These are phyloP conservation scores for Aeschynomene evenia DNA, from an alignment of 306 rosid species.

Conservation along the genomic window DNA sequence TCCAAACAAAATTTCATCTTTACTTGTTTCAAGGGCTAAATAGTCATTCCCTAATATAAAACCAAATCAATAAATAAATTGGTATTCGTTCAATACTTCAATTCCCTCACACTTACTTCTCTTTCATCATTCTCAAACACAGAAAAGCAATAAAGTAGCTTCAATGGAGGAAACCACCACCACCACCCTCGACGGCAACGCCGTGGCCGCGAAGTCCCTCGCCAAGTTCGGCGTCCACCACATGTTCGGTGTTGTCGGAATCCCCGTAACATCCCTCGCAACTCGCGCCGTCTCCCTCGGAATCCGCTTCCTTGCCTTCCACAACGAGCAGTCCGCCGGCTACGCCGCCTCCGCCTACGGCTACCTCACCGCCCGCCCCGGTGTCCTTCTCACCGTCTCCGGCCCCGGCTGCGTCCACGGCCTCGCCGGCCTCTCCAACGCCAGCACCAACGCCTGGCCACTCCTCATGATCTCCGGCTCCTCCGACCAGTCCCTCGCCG, in stretches of 20 bases:
- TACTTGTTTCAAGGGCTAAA: too few species aligned
- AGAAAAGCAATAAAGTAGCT: too few species aligned
- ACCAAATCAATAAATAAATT: too few species aligned
- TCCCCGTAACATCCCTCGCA: constrained; percentile 91
- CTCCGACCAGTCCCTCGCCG: constrained; percentile 67
- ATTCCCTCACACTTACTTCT: too few species aligned
- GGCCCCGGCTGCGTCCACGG: constrained; percentile 99
- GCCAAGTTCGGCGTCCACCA: constrained; percentile 60
- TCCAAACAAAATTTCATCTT: too few species aligned
- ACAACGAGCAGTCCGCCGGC: constrained; percentile 96
- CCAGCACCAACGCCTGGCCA: constrained; percentile 83
- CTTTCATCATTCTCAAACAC: too few species aligned
- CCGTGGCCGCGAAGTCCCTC: constrained; percentile 66
- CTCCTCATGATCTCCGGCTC: constrained; percentile 90
- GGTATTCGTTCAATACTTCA: too few species aligned
- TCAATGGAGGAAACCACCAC: constrained; percentile 6
- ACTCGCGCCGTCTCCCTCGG: constrained; percentile 82
- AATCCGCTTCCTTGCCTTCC: constrained; percentile 79
- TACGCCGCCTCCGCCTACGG: constrained; percentile 98
- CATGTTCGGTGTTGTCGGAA: constrained; percentile 98
- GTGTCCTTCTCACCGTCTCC: constrained; percentile 87
- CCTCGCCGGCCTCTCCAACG: constrained; percentile 88
- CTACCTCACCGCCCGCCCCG: constrained; percentile 74
- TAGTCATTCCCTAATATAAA: too few species aligned
- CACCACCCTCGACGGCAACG: constrained; percentile 85